phyloP scores from a whole-genome alignment of 2,329 filamentous ascomycete genomes.

The Exophiala phaeomuriformis region DNA sequence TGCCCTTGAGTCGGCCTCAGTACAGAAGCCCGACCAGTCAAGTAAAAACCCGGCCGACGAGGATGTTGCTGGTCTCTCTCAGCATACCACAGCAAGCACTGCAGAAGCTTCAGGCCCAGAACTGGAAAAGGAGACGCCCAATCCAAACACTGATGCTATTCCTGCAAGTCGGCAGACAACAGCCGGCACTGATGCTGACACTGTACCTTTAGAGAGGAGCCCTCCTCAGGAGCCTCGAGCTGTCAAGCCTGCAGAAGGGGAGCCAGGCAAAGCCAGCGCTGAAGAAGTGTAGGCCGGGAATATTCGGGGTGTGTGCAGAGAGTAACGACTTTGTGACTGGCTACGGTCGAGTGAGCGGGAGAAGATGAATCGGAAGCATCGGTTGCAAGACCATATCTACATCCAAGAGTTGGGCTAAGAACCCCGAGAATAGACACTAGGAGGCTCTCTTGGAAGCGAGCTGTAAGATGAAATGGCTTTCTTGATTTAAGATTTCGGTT shows the following conservation, averaged over 20 bases:
- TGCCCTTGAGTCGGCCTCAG: conserved; percentile 32
- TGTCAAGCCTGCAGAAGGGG: conserved; percentile 12
- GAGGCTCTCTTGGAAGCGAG: no score
- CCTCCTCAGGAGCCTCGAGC: conserved; percentile 6
- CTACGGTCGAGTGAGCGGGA: background rate
- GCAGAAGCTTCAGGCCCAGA: conserved; percentile 13
- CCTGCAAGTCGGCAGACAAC: conserved; percentile 23
- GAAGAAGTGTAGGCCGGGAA: conserved; percentile 14
- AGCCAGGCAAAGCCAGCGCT: conserved; percentile 18
- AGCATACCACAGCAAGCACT: conserved; percentile 21
- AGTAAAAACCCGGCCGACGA: conserved; percentile 8
- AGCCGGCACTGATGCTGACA: conserved; percentile 12
- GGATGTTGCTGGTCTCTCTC: conserved; percentile 18
- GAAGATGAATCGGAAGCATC: background rate
- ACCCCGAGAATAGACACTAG: background rate
- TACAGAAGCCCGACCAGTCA: conserved; percentile 28
- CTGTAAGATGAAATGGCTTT: no score
- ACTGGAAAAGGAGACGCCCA: conserved; percentile 19
- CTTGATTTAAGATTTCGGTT: background rate
- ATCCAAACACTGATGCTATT: conserved; percentile 19
- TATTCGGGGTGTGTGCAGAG: background rate
- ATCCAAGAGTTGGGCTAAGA: background rate
- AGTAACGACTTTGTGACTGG: background rate
- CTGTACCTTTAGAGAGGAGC: conserved; percentile 11
- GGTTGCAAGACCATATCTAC: background rate